Evolutionary conservation across 1,139 yeast species (phyloP), one percentile per base, ranked within the genome.

Genomic region (Lodderomyces elongisporus): DNA sequence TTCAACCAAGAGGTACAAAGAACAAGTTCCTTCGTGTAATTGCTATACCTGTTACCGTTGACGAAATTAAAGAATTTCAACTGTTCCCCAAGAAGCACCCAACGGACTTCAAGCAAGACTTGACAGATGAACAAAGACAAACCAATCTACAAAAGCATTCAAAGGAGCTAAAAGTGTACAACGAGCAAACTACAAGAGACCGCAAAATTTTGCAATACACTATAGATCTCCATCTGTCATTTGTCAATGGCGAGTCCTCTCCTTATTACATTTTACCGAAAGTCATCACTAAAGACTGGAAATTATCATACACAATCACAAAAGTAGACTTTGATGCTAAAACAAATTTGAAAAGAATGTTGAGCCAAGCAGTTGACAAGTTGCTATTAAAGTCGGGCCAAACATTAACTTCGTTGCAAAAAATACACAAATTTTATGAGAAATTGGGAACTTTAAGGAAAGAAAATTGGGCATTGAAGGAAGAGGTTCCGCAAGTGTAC

Each of bases 1-100:
- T 9, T 8, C 30, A 30, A 31, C 28, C 31, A 13, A 21, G 43
- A 40, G 22, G 31, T 14, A 25, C 25, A 34, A 33, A 25, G 35
- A 35, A 44, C 46, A 25, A 38, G 4, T 13, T 41, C 12, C 45
- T 68, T 33, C 43, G 48, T 14, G 66, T 59, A 2, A 47, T 50
- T 36, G 73, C 62, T 1, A 56, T 58, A 1, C 65, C 68, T 1
- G 43, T 69, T 7, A 49, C 49, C n/a, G 40, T 46, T 3, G 45
- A 48, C 6, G 52, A 56, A 28, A 49, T 58, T 7, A 38, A 44
- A 1, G 35, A 41, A 25, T 45, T 68, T 28, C 63, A 62, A 34
- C 40, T 35, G 14, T 50, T 56, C 27, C 48, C 62, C 1, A 34
- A 46, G 4, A 40, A 43, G 16, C 55, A 48, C 38, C 51, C 52